Evolutionary conservation across 345 rosid species (phyloP).

Genomic region (Erodium maritimum): DNA sequence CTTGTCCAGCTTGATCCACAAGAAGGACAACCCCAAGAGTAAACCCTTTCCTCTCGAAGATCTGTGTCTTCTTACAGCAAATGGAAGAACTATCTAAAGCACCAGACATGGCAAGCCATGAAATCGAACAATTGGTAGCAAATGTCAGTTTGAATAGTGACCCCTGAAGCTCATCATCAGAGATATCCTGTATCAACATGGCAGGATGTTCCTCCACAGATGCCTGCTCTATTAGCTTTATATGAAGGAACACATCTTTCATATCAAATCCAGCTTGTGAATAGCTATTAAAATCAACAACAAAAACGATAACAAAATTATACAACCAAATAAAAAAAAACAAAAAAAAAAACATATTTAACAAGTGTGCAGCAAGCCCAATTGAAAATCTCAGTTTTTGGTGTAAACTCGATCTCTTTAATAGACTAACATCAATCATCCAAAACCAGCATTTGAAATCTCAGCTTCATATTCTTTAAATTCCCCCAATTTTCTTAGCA

Average conservation of each 20-base stretch:
- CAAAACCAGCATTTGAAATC: neutral
- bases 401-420: too few species aligned
- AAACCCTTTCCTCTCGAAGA: constrained; percentile 88
- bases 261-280: constrained; percentile 85
- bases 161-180: constrained; percentile 46
- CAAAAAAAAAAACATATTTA: neutral
- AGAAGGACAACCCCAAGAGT: constrained; percentile 68
- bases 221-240: constrained; percentile 91
- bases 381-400: too few species aligned
- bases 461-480: neutral
- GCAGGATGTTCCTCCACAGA: constrained; percentile 68
- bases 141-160: constrained; percentile 59
- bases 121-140: constrained; percentile 64
- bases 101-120: constrained; percentile 72
- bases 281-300: constrained; percentile 39
- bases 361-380: neutral
- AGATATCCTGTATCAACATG: constrained; percentile 56
- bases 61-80: constrained; percentile 73
- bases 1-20: constrained; percentile 51
- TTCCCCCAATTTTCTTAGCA: constrained; percentile 14
- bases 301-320: neutral
- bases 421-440: neutral
- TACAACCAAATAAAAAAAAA: neutral
- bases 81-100: constrained; percentile 71
- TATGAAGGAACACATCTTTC: constrained; percentile 88